These are phyloP conservation scores for Magnolia changhungtana DNA, from an alignment of 164 flowering plant genomes.

Conservation along the genomic window DNA sequence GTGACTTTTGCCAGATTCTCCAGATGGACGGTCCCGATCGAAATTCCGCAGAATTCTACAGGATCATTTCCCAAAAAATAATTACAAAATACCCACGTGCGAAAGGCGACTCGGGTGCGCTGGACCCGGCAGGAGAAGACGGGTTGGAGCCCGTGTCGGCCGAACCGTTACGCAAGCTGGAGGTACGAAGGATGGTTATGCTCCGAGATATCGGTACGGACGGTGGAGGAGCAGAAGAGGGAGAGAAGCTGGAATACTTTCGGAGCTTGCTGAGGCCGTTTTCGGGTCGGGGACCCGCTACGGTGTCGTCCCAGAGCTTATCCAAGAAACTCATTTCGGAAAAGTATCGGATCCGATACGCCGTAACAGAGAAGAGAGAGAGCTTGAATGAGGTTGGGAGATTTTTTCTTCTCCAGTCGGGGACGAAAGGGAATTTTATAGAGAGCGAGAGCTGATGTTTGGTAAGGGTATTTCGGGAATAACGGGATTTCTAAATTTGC, in stretches of 20 bases:
- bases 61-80: too few relatives aligned
- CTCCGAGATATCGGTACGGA: constrained; percentile 39
- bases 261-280: constrained; percentile 56
- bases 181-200: constrained; percentile 50
- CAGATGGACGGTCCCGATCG: too few relatives aligned
- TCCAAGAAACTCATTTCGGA: constrained; percentile 62
- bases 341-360: constrained; percentile 14
- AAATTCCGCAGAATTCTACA: too few relatives aligned
- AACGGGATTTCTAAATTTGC: too few relatives aligned
- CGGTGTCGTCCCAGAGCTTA: constrained; percentile 83
- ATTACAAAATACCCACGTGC: constrained; percentile 38
- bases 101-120: constrained; percentile 48
- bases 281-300: constrained; percentile 81
- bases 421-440: not conserved
- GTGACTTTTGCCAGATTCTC: too few relatives aligned
- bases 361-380: constrained; percentile 15
- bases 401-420: not conserved
- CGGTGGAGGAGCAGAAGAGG: constrained; percentile 15
- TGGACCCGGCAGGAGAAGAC: constrained; percentile 41
- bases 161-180: constrained; percentile 20
- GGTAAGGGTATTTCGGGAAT: not conserved
- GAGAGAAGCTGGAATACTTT: constrained; percentile 41
- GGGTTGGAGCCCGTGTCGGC: constrained; percentile 29
- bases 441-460: constrained; percentile 7
- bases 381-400: not conserved